These are phyloP conservation scores for Xeromyces bisporus DNA, from an alignment of 495 filamentous ascomycete species.

Conservation along the genomic window DNA sequence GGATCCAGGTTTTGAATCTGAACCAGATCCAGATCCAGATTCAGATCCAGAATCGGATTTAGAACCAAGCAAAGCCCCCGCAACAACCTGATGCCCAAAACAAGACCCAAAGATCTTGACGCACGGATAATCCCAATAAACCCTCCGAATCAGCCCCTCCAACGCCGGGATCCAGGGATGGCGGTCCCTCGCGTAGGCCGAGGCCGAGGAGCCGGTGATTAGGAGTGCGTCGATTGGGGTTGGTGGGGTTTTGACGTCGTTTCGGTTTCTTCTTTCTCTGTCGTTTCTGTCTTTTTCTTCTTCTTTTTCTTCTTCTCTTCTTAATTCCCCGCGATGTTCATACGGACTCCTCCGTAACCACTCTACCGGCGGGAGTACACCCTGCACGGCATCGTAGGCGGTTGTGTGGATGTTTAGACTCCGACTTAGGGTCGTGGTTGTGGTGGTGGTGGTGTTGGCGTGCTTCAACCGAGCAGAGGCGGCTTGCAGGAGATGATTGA, in stretches of 20 bases:
- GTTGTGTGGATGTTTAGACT: conserved; percentile 23
- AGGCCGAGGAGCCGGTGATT: conserved; percentile 22
- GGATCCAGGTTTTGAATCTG: no score
- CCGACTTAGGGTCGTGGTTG: no score
- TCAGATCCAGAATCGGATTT: no score
- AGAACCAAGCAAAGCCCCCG: conserved; percentile 23
- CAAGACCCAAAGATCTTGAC: conserved; percentile 33
- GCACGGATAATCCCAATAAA: conserved; percentile 20
- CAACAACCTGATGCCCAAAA: conserved; percentile 33
- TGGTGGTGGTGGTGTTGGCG: conserved; percentile 4
- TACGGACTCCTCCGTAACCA: conserved; percentile 9
- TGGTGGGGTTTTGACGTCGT: conserved; percentile 4
- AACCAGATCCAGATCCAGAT: no score
- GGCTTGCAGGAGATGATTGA: conserved; percentile 17
- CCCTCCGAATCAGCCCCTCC: conserved; percentile 14
- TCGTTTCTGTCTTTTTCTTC: neutral
- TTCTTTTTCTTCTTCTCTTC: neutral
- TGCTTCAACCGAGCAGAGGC: conserved; percentile 16
- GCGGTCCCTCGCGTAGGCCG: conserved; percentile 14
- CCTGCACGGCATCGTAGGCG: conserved; percentile 25
- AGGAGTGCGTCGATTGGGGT: conserved; percentile 21
- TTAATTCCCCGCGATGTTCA: neutral
- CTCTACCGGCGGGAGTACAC: conserved; percentile 12
- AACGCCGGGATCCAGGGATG: conserved; percentile 20
- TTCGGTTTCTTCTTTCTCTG: conserved; percentile 1